Evolutionary conservation across 768 basidiomycete species (phyloP).

Genomic region (Lactarius sp.): DNA sequence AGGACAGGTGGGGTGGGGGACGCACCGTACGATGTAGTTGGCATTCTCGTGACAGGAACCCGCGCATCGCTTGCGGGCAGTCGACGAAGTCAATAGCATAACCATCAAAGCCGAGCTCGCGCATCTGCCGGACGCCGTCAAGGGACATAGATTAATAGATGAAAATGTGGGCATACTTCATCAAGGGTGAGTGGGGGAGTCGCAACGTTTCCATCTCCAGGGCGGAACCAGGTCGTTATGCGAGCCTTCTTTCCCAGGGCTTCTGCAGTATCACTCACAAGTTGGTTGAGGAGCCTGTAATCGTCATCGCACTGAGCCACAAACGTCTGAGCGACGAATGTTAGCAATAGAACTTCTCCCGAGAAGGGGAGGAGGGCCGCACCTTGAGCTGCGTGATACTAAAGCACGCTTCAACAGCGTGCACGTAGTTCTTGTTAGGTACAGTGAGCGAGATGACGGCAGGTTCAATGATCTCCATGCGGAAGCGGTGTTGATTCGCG

Average conservation of each 20-base stretch:
- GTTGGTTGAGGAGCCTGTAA: conserved; percentile 60
- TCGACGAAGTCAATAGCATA: conserved; percentile 79
- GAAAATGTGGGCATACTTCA: conserved; percentile 41
- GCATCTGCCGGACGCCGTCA: conserved; percentile 42
- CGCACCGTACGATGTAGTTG: conserved; percentile 71
- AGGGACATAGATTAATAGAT: neutral
- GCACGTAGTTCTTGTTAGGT: conserved; percentile 53
- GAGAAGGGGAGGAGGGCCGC: neutral
- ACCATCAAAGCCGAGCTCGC: conserved; percentile 62
- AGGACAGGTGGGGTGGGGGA: conserved; percentile 12
- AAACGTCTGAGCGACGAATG: conserved; percentile 54
- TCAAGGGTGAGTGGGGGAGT: conserved; percentile 55
- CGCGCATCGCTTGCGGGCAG: conserved; percentile 68
- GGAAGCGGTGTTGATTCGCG: conserved; percentile 58
- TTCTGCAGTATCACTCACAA: conserved; percentile 58
- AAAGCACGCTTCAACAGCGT: conserved; percentile 74
- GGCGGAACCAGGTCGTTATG: conserved; percentile 66
- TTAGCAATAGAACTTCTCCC: neutral
- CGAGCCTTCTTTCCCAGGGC: conserved; percentile 48
- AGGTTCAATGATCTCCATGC: conserved; percentile 83
- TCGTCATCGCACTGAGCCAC: conserved; percentile 82
- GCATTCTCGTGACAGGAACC: conserved; percentile 60
- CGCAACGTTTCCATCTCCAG: conserved; percentile 34
- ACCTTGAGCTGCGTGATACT: conserved; percentile 59
- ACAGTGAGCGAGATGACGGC: conserved; percentile 69